phyloP scores from a whole-genome alignment of 1,139 yeast genomes.

The Debaryomycetaceae sp. region DNA sequence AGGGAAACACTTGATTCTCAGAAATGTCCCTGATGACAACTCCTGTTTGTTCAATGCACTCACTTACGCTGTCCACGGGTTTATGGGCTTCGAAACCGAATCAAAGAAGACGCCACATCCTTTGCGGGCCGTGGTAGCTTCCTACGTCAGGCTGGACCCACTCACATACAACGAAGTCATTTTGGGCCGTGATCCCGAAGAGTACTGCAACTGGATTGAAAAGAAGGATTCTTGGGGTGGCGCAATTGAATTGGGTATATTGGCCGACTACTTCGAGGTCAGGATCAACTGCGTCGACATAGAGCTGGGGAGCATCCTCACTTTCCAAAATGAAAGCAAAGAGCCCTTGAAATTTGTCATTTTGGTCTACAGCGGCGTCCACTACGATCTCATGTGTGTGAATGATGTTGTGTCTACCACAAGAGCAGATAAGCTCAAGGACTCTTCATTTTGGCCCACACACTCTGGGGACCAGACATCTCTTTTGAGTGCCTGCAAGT shows the following conservation, averaged over 20 bases:
- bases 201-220: constrained; percentile 62
- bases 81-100: constrained; percentile 12
- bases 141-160: constrained; percentile 43
- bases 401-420: constrained; percentile 24
- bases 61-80: constrained; percentile 48
- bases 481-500: constrained; percentile 34
- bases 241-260: constrained; percentile 70
- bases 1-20: constrained; percentile 37
- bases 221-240: constrained; percentile 79
- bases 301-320: constrained; percentile 58
- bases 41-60: constrained; percentile 76
- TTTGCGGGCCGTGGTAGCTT: constrained; percentile 47
- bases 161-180: constrained; percentile 53
- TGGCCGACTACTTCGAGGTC: constrained; percentile 52
- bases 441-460: constrained; percentile 36
- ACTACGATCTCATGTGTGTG: constrained; percentile 63
- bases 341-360: constrained; percentile 40
- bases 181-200: constrained; percentile 49
- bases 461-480: constrained; percentile 21
- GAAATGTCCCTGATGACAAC: constrained; percentile 75
- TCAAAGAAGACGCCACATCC: constrained; percentile 31
- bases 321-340: constrained; percentile 44
- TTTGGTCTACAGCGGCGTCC: constrained; percentile 69
- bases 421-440: constrained; percentile 22
- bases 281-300: constrained; percentile 66